These are phyloP conservation scores for Saitozyma sp. DNA, from an alignment of 768 basidiomycete genomes.

Conservation along the genomic window DNA sequence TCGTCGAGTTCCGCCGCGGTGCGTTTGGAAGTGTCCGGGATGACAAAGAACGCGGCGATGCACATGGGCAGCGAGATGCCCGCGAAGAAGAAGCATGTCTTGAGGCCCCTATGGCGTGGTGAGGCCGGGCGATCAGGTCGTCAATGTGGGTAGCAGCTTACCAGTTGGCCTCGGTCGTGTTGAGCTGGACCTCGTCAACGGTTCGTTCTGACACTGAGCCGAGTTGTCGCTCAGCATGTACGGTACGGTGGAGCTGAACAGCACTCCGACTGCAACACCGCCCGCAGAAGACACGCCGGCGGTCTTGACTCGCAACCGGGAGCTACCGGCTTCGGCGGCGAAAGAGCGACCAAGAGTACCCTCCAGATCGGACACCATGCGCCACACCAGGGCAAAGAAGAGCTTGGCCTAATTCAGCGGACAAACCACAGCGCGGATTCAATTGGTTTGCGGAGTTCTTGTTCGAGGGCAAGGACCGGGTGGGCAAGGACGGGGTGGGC, in stretches of 20 bases:
- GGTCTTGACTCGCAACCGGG: conserved; percentile 40
- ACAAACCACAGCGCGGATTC: too few species aligned
- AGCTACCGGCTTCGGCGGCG: conserved; percentile 27
- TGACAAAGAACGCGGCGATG: conserved; percentile 28
- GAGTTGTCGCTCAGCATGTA: conserved; percentile 22
- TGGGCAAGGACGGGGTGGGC: too few species aligned
- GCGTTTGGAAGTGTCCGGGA: conserved; percentile 25
- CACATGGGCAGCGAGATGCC: conserved; percentile 29
- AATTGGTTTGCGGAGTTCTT: too few species aligned
- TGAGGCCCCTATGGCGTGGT: conserved; percentile 21
- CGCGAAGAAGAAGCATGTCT: conserved; percentile 40
- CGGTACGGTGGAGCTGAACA: conserved; percentile 32
- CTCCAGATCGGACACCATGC: conserved; percentile 23
- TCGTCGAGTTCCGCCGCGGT: conserved; percentile 38
- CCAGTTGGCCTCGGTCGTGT: conserved; percentile 33
- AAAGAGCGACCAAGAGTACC: conserved; percentile 36
- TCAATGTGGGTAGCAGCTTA: too few species aligned
- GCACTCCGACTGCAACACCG: conserved; percentile 27
- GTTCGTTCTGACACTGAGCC: too few species aligned
- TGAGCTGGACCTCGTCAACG: conserved; percentile 1
- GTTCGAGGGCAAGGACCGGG: too few species aligned
- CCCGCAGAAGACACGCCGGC: conserved; percentile 34
- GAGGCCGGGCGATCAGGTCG: too few species aligned
- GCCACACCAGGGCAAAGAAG: conserved; percentile 36
- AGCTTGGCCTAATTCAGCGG: conserved; percentile 11